Evolutionary conservation across 176 grass and related monocot species (phyloP).

Genomic region (Alopecurus myosuroides): DNA sequence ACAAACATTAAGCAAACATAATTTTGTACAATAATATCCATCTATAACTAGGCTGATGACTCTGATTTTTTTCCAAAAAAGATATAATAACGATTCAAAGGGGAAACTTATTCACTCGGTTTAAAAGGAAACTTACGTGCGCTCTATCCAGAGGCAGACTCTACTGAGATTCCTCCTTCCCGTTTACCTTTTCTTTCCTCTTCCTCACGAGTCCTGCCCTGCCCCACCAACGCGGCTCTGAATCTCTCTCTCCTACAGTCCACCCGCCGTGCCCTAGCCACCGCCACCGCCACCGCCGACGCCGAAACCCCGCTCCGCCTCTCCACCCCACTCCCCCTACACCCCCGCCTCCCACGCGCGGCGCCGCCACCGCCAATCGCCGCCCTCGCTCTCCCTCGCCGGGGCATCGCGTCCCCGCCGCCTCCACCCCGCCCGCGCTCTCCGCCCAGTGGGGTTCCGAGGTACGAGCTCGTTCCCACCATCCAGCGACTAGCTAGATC

Average conservation of each 20-base stretch:
- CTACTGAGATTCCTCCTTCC: neutral
- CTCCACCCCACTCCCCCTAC: neutral
- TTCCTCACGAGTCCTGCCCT: neutral
- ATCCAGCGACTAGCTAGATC: neutral
- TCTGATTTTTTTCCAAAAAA: neutral
- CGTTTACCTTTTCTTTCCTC: neutral
- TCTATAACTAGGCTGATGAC: too few relatives aligned
- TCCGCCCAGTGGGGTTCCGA: neutral
- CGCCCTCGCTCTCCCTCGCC: neutral
- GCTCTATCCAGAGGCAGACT: neutral
- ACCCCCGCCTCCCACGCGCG: neutral
- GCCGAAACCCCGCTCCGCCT: neutral
- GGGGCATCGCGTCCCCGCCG: neutral
- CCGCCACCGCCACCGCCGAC: neutral
- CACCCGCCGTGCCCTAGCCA: neutral
- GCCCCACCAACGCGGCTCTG: neutral
- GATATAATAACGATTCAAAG: neutral
- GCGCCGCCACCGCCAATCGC: neutral
- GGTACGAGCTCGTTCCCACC: neutral
- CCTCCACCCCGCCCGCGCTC: neutral
- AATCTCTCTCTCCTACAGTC: neutral
- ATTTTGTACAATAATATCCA: neutral
- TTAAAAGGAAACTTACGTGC: neutral
- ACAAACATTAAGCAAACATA: neutral
- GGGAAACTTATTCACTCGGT: neutral